These are phyloP conservation scores for Suillus variegatus DNA, from an alignment of 768 basidiomycete species.

Conservation along the genomic window DNA sequence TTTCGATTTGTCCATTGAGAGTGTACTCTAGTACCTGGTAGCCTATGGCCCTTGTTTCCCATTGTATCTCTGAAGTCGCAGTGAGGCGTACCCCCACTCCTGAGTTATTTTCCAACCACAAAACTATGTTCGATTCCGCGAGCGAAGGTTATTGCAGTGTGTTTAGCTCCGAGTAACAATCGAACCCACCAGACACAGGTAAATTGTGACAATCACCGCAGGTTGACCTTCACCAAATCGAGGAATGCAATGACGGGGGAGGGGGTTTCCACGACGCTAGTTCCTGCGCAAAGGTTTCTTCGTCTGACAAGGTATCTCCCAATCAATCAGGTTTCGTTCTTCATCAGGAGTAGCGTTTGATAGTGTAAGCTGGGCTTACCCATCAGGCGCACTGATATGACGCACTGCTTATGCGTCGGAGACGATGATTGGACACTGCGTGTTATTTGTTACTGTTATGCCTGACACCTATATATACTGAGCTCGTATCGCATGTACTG, in stretches of 20 bases:
- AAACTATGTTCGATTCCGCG: background rate
- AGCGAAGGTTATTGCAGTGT: background rate
- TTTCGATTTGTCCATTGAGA: no score
- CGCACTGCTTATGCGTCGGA: no score
- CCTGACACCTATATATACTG: no score
- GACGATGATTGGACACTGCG: no score
- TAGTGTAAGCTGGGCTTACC: no score
- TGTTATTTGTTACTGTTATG: no score
- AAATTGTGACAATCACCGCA: background rate
- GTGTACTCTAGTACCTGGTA: no score
- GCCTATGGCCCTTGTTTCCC: no score
- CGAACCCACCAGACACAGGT: background rate
- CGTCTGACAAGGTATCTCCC: background rate
- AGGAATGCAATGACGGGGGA: background rate
- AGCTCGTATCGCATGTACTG: no score
- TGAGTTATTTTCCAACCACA: background rate
- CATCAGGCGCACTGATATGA: no score
- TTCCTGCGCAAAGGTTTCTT: background rate
- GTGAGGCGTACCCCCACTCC: no score
- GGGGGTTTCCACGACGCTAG: background rate
- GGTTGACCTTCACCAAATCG: background rate
- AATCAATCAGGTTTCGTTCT: background rate
- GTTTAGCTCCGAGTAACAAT: background rate
- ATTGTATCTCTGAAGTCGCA: no score
- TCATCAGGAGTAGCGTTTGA: background rate